Evolutionary conservation across 2,329 filamentous ascomycete species (phyloP).

Genomic region (Juglanconis oblonga): DNA sequence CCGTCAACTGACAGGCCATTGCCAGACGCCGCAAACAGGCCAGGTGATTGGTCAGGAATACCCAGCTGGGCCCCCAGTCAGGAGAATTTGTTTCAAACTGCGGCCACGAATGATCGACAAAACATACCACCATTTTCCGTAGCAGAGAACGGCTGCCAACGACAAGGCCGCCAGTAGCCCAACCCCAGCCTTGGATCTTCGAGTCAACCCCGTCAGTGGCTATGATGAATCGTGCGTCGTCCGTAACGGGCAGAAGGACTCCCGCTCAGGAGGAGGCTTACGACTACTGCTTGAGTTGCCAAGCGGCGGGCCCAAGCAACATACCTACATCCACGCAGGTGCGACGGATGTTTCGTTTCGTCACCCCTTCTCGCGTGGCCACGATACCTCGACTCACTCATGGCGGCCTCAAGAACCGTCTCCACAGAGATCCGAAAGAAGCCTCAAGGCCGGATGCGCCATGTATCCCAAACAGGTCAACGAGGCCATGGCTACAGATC

Average conservation of each 20-base stretch:
- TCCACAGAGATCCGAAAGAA: not conserved
- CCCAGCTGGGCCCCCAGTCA: not conserved
- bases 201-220: not conserved
- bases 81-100: not conserved
- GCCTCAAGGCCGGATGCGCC: not conserved
- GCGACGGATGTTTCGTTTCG: not conserved
- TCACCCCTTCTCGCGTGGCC: not conserved
- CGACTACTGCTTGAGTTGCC: not conserved
- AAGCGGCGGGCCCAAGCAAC: too few relatives aligned
- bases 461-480: not conserved
- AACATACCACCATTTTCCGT: not conserved
- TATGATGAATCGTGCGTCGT: not conserved
- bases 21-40: not conserved
- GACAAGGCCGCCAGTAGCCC: too few relatives aligned
- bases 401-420: not conserved
- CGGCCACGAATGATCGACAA: not conserved
- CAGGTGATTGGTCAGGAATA: not conserved
- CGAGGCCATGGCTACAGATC: not conserved
- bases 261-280: not conserved
- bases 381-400: not conserved
- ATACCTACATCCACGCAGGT: too few relatives aligned
- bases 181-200: too few relatives aligned
- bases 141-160: not conserved
- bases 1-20: not conserved
- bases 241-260: not conserved